phyloP scores from a whole-genome alignment of 768 basidiomycete genomes.

The Leucosporidium creatinivorum region DNA sequence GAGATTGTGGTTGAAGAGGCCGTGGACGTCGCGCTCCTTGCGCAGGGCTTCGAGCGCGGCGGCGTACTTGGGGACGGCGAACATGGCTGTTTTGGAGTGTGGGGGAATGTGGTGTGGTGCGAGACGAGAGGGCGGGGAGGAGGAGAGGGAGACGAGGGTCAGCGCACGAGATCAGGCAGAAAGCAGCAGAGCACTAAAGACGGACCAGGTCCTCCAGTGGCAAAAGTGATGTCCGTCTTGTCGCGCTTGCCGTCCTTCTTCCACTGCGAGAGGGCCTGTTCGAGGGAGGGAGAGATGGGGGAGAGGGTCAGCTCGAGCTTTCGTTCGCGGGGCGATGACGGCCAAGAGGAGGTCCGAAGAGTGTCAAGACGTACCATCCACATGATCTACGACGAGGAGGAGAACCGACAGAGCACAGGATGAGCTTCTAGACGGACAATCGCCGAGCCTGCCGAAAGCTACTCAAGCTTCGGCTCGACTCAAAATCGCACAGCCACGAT shows the following conservation, averaged over 20 bases:
- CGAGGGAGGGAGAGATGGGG: not conserved
- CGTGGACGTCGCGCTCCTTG: conserved; percentile 69
- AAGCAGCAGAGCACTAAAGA: conserved; percentile 1
- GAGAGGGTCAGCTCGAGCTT: not conserved
- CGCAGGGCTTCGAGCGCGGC: conserved; percentile 74
- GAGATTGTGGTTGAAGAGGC: conserved; percentile 74
- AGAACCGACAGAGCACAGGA: too few species aligned
- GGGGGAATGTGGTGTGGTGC: conserved; percentile 39
- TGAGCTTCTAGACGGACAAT: conserved; percentile 47
- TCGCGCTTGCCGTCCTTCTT: conserved; percentile 35
- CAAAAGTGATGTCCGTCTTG: conserved; percentile 26
- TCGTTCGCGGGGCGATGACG: too few species aligned
- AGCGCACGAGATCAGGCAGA: conserved; percentile 34
- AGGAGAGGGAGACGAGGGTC: not conserved
- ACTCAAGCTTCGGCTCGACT: not conserved
- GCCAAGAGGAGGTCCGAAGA: not conserved
- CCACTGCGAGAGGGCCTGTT: conserved; percentile 35
- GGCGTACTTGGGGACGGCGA: conserved; percentile 91
- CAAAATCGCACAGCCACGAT: not conserved
- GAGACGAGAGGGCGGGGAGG: conserved; percentile 13
- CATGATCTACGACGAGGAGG: conserved; percentile 60
- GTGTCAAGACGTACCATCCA: conserved; percentile 57
- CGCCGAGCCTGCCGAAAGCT: not conserved
- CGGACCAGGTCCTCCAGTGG: conserved; percentile 31
- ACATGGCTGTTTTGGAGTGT: conserved; percentile 59